Conservation (phyloP, 2,329 filamentous ascomycete genomes). For the Fusarium armeniacum region DNA sequence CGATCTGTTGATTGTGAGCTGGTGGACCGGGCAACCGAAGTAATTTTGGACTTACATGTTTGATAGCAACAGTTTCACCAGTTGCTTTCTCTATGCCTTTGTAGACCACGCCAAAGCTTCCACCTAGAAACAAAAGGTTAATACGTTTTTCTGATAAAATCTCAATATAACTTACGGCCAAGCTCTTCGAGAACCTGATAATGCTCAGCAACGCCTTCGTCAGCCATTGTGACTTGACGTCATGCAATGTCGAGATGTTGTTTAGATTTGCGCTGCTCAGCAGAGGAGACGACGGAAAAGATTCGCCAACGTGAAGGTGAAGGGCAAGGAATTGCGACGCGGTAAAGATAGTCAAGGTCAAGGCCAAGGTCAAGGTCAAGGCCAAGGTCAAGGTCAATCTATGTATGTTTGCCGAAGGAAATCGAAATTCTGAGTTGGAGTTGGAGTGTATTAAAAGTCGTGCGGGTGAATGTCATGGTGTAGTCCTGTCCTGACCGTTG, state of each 20-base stretch:
- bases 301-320: conserved; percentile 16
- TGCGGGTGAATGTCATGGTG: conserved; percentile 35
- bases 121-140: conserved; percentile 70
- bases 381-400: neutral
- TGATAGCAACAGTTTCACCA: conserved; percentile 95
- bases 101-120: conserved; percentile 97
- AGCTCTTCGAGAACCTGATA: conserved; percentile 98
- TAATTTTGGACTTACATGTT: conserved; percentile 76
- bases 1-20: conserved; percentile 75
- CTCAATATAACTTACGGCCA: conserved; percentile 76
- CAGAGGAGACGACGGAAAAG: conserved; percentile 21
- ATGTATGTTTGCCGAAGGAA: conserved; percentile 15
- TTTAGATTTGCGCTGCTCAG: conserved; percentile 26
- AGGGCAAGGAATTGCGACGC: conserved; percentile 5
- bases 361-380: neutral
- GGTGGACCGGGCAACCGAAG: conserved; percentile 33
- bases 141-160: neutral
- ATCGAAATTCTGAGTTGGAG: conserved; percentile 30
- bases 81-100: conserved; percentile 93
- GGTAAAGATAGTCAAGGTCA: neutral
- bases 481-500: conserved; percentile 48
- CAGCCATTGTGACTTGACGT: conserved; percentile 63
- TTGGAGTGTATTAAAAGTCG: conserved; percentile 44
- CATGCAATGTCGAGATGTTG: conserved; percentile 41
- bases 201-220: conserved; percentile 80